Conservation (phyloP, 2,329 filamentous ascomycete genomes). For the Epichloe sylvatica region DNA sequence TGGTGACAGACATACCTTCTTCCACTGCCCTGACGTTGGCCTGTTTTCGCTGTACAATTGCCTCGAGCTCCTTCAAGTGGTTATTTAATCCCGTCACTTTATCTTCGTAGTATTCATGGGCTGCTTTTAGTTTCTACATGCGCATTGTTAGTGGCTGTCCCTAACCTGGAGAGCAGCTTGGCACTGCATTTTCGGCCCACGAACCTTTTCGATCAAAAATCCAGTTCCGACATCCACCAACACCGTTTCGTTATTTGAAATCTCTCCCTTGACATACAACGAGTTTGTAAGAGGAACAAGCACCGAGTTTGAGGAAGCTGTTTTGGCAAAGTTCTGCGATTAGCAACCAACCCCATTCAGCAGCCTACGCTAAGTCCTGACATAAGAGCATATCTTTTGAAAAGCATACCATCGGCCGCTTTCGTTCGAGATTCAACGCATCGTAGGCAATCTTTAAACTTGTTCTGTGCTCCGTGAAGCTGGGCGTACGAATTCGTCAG, state of each 20-base stretch:
- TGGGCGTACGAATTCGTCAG: conserved; percentile 81
- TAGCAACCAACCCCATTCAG: neutral
- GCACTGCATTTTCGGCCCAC: neutral
- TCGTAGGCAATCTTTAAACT: conserved; percentile 79
- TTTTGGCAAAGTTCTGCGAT: neutral
- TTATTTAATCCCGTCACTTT: conserved; percentile 39
- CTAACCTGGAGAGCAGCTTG: neutral
- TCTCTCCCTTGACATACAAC: conserved; percentile 76
- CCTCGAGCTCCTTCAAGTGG: conserved; percentile 43
- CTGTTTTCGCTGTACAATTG: conserved; percentile 55
- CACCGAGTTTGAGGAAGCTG: conserved; percentile 38
- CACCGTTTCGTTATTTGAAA: conserved; percentile 62
- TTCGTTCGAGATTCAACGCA: conserved; percentile 46
- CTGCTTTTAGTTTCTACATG: conserved; percentile 36
- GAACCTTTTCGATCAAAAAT: conserved; percentile 84
- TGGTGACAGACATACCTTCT: conserved; percentile 48
- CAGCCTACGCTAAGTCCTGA: neutral
- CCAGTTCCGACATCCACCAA: conserved; percentile 89
- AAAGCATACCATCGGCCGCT: conserved; percentile 17
- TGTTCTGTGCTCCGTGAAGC: conserved; percentile 75
- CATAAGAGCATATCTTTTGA: neutral
- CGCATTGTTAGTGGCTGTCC: conserved; percentile 3
- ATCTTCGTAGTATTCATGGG: conserved; percentile 41
- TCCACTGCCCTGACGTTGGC: conserved; percentile 76
- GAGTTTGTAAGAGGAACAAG: conserved; percentile 92